Base-by-base conservation (phyloP, 176 grass and related monocot species). In the Dactylis glomerata region DNA sequence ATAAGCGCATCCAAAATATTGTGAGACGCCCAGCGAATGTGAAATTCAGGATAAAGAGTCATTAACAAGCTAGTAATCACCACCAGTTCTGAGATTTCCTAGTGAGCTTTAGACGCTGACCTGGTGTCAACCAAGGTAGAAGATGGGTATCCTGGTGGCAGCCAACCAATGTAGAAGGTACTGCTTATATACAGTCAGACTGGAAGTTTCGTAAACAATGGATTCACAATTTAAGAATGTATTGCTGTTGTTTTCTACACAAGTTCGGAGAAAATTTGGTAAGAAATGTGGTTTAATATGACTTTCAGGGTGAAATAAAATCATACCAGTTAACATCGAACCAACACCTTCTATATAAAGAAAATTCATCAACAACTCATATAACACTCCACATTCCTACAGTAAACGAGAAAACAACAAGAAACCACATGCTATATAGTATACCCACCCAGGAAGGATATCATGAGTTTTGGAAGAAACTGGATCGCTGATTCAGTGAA, bases 321-420 rank as follows among this genome's bases (percentile, higher is more conserved):
- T 22, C 59, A 41, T 68, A 56, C 6, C 22, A 59, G 6, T n/a
- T 2, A 58, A 14, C 49, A 50, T 27, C 16, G 10, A 79, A 42
- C 24, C n/a, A 70, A 81, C n/a, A 33, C 22, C 32, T 67, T 20
- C 6, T 41, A 5, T 28, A 13, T 33, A 82, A 57, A 58, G 28
- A 1, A 24, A 49, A 16, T 27, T 68, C 38, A 59, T 28, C 67
- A 46, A 82, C 15, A 86, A 31, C 28, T 61, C n/a, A 61, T 20
- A 15, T 44, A 78, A 51, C 32, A 34, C 22, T 33, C 45, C 20
- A 75, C 3, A 42, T 65, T 65, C 65, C 20, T 45, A 76, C 70
- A 76, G 63, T 76, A 78, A 78, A 78, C 2, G 42, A 78, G 54
- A 78, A 30, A 8, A 41, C 76, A 44, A 9, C 55, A 61, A 15